Evolutionary conservation across 2,329 filamentous ascomycete species (phyloP), one percentile per base, ranked within the genome.

Genomic region (Polychaeton citri): DNA sequence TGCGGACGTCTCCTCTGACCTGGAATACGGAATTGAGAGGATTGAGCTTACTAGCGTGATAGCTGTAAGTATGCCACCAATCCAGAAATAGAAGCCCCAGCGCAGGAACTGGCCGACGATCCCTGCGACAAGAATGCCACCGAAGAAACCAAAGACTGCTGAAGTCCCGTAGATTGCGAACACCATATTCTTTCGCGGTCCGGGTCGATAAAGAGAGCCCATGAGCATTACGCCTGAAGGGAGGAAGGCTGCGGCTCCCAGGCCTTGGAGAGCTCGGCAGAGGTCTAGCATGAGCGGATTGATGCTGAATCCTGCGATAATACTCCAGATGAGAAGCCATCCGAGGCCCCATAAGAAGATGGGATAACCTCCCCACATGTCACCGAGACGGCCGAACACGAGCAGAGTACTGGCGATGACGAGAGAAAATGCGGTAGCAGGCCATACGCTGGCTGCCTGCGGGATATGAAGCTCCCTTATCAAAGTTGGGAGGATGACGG

Each of bases 21-120:
- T 40, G 33, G 55, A 47, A 5, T 63, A 66, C 2, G 68, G 69
- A 10, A 75, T 61, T 0, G 62, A 63, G 33, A 65, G 58, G 33
- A 58, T 62, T 1, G 65, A 63, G 3, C 62, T 62, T 1, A 56
- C 41, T 1, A 57, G 44, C 2, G 67, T 71, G 31, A 69, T 55
- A 1, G 59, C 61, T 3, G 62, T 53, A 0, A 74, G 51, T 18
- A 72, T 63, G 1, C 68, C 64, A 1, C 76, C 76, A 35, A 81
- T 67, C 61, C 69, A 81, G 51, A 81, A 81, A 52, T 76, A 81
- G 69, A 72, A 79, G 3, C 68, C 55, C 75, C 76, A 81, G 1
- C 52, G 59, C 2, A 71, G 53, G 36, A 68, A 70, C 38, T 68
- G 57, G 2, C 60, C 69, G 3, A 69, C 61, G 1, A 80, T 31